Base-by-base conservation (phyloP, 148 eudicot species). In the Agrostemma githago region DNA sequence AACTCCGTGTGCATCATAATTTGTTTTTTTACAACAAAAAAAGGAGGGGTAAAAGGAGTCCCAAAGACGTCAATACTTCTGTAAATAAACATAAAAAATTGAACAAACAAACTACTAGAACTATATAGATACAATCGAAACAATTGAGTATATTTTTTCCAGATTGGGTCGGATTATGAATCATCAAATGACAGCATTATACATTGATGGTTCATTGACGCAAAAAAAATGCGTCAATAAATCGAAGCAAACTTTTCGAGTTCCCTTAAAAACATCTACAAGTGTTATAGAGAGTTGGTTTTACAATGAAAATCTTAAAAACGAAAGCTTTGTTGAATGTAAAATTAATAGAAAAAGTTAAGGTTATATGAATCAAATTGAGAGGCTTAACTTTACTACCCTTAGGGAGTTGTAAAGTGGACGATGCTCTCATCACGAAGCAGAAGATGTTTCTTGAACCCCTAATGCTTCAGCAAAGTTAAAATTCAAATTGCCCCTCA, bases 401-500 rank as follows among this genome's bases (percentile, higher is more conserved):
- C 68, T 70, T 80, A n/a, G 40, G 19, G 71, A 68, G 74, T 19
- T 79, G 63, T 44, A 72, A 54, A 65, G 43, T 19, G 34, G 68
- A 79, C 67, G 6, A 69, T 58, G 58, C 6, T 37, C 21, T 75
- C 67, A 75, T 46, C 74, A 56, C 10, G 82, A 80, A 26, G 68
- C 26, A 69, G 84, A 73, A 76, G 79, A 51, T 6, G 70, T 0
- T 8, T 76, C 62, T 11, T 78, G 69, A 17, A 79, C 85, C 11
- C 86, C 86, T 8, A 90, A 82, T n/a, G 87, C 92, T 14, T 86
- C 89, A 17, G 90, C 96, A 63, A 88, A 79, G 79, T 79, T 86
- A 70, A 88, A 89, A 78, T 90, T 87, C 70, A 90, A 70, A 61
- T 82, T 90, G 34, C 88, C 88, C 75, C 96, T 88, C 85, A 85